Evolutionary conservation across 106 monocot species (phyloP), one percentile per base, ranked within the genome.

Genomic region (Acorus calamus): DNA sequence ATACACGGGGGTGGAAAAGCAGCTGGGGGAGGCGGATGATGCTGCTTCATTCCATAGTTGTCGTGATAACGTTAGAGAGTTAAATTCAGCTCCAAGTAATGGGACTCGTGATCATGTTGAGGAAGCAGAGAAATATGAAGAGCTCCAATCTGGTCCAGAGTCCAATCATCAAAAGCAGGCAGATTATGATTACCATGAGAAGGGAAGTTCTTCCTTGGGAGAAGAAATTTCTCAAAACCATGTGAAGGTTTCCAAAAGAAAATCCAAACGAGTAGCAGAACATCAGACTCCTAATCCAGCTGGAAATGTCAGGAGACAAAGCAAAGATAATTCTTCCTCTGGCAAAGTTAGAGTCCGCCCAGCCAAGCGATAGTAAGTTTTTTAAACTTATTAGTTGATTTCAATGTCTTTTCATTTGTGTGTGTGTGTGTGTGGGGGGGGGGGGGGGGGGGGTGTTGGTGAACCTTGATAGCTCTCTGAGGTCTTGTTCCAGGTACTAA

Each of bases 361-460:
- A 57, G n/a, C 63, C 42, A 67, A 60, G 47, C 66, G 57, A 6
- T 73, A 73, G 73, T 73, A 73, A 73, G 73, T 57, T 54, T 3
- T 43, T 47, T 63, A 14, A 6, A 28, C 52, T 46, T 51, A 14
- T 28, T 0, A 28, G 28, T 28, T 0, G 28, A 1, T 28, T 28
- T 28, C 28, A 28, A 28, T 28, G 28, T 28, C 28, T 28, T 28
- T 28, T 28, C 28, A 28, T 28, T 28, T 28, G 0, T 28, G 28
- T 28, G 28, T 28, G n/a, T n/a, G n/a, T n/a, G n/a, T n/a, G n/a
- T n/a, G n/a, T n/a, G n/a, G n/a, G n/a, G n/a, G n/a, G n/a, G n/a
- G n/a, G n/a, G n/a, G n/a, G n/a, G n/a, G n/a, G n/a, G 28, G 28
- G 28, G 28, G 28, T 0, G 0, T 0, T 28, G 28, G 28, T 28